Base-by-base conservation (phyloP, 768 basidiomycete species). In the Pholiota molesta region DNA sequence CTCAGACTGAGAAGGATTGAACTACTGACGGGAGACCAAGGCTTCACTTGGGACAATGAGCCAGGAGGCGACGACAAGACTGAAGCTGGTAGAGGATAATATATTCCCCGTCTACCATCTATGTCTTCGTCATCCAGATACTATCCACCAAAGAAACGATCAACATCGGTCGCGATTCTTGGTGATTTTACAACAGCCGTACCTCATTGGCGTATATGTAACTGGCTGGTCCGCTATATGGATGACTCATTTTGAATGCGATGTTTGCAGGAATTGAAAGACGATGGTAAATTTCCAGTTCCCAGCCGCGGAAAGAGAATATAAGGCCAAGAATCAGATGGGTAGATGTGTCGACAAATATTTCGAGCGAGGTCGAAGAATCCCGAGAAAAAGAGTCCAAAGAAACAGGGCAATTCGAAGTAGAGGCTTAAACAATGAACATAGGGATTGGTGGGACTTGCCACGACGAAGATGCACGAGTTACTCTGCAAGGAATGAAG, bases 191-290 rank as follows among this genome's bases (percentile, higher is more conserved):
- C n/a, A 33, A 55, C 37, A 0, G 28, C 40, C 35, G 35, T 39
- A 74, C 75, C 45, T 71, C 71, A 42, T 72, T 75, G 9, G 72
- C 74, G 60, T 75, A 73, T 28, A 76, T 75, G 53, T 76, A 76
- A 51, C 74, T 68, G 8, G 74, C 73, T 2, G 72, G 60, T n/a
- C 71, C 71, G 58, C 70, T 74, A 56, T 76, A 76, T 17, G 75
- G 74, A 62, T 76, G 74, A 37, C 56, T 68, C 73, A 76, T 74
- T 49, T 11, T 11, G 10, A 26, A 13, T 49, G 10, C 47, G 7
- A 21, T 23, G 19, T 26, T 49, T 49, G 47, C 42, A 44, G 31
- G 19, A 2, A n/a, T 19, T 44, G 42, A 44, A 44, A n/a, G 42
- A 44, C 17, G 42, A 28, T n/a, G 1, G 11, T 49, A 8, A 8